phyloP scores from a whole-genome alignment of 139 green algal species.

The Chlamydomonas sp. region DNA sequence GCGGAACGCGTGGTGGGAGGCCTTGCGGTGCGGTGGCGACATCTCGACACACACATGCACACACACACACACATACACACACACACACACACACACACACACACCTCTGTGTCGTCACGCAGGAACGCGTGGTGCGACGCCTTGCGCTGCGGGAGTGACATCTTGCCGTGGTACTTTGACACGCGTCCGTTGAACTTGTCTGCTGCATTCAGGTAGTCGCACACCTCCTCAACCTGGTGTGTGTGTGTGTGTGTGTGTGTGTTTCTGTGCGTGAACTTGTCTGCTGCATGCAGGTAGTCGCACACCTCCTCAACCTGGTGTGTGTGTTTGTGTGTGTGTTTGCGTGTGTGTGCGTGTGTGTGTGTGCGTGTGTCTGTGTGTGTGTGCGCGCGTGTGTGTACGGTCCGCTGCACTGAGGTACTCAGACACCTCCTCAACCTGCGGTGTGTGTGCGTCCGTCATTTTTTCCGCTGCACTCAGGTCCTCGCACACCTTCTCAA shows the following conservation, averaged over 20 bases:
- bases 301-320: not conserved
- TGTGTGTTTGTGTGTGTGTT: too few relatives aligned
- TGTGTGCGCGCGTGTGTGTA: too few relatives aligned
- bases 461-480: not conserved
- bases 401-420: too few relatives aligned
- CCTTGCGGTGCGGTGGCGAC: too few relatives aligned
- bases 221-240: not conserved
- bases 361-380: too few relatives aligned
- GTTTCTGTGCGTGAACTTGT: too few relatives aligned
- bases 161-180: slow-evolving; percentile 5
- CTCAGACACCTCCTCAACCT: too few relatives aligned
- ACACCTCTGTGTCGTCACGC: not conserved
- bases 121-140: not conserved
- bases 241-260: too few relatives aligned
- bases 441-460: too few relatives aligned
- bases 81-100: not conserved
- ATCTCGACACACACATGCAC: not conserved
- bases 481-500: not conserved
- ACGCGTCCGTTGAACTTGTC: slow-evolving; percentile 1
- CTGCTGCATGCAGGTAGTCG: not conserved
- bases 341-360: too few relatives aligned
- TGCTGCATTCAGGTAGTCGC: not conserved
- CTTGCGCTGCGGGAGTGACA: not conserved
- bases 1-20: too few relatives aligned
- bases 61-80: slow-evolving; percentile 1